Evolutionary conservation across 2,329 filamentous ascomycete genomes (phyloP), one percentile per base, ranked within the genome.

Genomic region (Massarina eburnea): DNA sequence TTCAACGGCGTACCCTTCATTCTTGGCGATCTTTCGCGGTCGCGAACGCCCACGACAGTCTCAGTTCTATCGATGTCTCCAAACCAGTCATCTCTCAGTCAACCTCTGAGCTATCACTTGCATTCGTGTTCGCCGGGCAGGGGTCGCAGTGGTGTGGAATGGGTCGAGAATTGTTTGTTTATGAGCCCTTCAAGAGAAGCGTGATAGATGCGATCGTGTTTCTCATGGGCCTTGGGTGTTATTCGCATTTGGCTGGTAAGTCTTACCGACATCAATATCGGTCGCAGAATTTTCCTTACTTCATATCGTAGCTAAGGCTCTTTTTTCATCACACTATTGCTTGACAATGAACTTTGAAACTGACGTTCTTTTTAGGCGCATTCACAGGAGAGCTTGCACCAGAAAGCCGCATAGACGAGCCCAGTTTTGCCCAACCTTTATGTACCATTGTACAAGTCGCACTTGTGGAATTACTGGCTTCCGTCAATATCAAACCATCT

Each of bases 51-150:
- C 3, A 5, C 15, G 9, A 12, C 8, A 3, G 3, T 17, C 7
- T 12, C 4, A 19, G 9, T 8, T 15, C 20, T 18, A 14, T 8
- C n/a, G 20, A 26, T 14, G 9, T 27, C 14, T 26, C 21, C 10
- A 9, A 8, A 7, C n/a, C 20, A 14, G n/a, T 22, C 15, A 14
- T 12, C 12, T 21, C 9, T 8, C 17, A 21, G 8, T 7, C 9
- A 2, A 6, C 15, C 8, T 20, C 34, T 19, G 8, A 20, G 9
- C n/a, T n/a, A n/a, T n/a, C n/a, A 22, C 8, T 34, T 8, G 39
- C 12, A 2, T 41, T 41, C 27, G 52, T 65, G 1, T 68, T 66
- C 46, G 67, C 61, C 1, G 64, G 64, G 1, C 64, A 68, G 45
- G 64, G 64, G 10, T 62, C 64, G 3, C 60, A 65, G 29, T 67